These are phyloP conservation scores for Fusarium xyrophilum DNA, from an alignment of 2,329 filamentous ascomycete genomes.

Conservation along the genomic window DNA sequence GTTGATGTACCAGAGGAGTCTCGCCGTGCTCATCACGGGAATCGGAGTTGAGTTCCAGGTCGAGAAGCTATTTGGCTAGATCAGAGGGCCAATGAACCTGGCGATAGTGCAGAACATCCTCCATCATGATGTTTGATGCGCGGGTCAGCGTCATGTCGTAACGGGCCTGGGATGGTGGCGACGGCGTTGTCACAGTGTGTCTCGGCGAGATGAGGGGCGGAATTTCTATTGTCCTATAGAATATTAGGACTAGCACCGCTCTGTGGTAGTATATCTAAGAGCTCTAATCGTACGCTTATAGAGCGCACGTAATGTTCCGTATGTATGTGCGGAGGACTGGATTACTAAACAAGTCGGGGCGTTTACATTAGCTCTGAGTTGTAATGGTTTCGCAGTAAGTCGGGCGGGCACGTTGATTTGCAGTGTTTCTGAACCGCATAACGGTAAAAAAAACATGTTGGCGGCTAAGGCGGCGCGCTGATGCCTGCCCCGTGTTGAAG, in stretches of 20 bases:
- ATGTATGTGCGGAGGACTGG: fast-evolving
- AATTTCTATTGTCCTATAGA: background rate
- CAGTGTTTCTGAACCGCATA: background rate
- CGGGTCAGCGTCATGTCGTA: background rate
- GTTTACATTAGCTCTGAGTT: background rate
- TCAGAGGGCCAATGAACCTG: fast-evolving
- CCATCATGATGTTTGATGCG: background rate
- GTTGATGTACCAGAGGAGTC: too few species aligned
- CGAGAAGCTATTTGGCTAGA: background rate
- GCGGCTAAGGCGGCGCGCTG: fast-evolving
- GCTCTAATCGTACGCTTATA: too few species aligned
- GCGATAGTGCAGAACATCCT: too few species aligned
- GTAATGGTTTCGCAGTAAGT: fast-evolving
- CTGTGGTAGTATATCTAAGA: fast-evolving
- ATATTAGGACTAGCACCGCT: background rate
- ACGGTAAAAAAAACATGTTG: too few species aligned
- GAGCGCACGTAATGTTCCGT: background rate
- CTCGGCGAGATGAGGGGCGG: too few species aligned
- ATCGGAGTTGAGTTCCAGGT: fast-evolving
- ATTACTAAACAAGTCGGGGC: background rate
- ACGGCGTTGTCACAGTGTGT: fast-evolving
- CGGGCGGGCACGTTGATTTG: too few species aligned
- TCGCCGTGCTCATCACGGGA: fast-evolving
- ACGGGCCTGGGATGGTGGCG: background rate
- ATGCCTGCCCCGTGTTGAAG: fast-evolving